These are phyloP conservation scores for Penicillium sp. DNA, from an alignment of 2,329 filamentous ascomycete genomes.

Conservation along the genomic window DNA sequence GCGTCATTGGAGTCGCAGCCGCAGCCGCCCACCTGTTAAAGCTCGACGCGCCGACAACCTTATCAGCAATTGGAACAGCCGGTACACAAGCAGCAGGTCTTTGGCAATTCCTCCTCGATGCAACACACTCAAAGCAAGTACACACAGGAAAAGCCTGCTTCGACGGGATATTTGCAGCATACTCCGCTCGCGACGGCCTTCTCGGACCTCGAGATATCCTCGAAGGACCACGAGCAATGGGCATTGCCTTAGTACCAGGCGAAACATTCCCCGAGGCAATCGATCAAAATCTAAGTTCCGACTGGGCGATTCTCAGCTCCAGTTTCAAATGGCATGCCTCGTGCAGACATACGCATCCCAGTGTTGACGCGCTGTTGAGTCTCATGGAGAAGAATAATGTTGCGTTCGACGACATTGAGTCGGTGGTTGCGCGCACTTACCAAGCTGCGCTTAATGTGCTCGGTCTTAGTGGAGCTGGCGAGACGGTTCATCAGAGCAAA, in stretches of 20 bases:
- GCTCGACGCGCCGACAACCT: conserved; percentile 21
- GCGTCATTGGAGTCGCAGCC: conserved; percentile 31
- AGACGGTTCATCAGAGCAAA: conserved; percentile 37
- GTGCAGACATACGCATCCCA: conserved; percentile 35
- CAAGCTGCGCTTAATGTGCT: conserved; percentile 34
- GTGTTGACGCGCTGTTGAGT: conserved; percentile 30
- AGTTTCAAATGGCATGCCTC: conserved; percentile 39
- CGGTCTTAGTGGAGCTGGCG: conserved; percentile 26
- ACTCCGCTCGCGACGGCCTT: conserved; percentile 28
- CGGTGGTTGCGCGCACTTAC: conserved; percentile 28
- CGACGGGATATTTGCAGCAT: conserved; percentile 34
- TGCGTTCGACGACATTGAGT: conserved; percentile 30
- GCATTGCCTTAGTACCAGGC: conserved; percentile 23
- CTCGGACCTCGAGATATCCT: conserved; percentile 31
- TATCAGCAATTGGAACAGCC: conserved; percentile 32
- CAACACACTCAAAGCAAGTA: conserved; percentile 34
- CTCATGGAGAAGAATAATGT: conserved; percentile 29
- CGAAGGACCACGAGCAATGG: conserved; percentile 31
- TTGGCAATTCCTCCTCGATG: conserved; percentile 35
- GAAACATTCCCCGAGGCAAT: conserved; percentile 24
- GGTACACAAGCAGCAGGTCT: conserved; percentile 35
- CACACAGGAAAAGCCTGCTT: conserved; percentile 35
- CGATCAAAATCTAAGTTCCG: conserved; percentile 23
- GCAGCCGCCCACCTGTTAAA: conserved; percentile 27
- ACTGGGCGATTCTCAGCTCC: conserved; percentile 29